A percentile compares a stretch with the other conserved stretches of the same genome.
phyloP scores from a whole-genome alignment of 1,139 yeast genomes.

The Scheffersomyces parashehatae region DNA sequence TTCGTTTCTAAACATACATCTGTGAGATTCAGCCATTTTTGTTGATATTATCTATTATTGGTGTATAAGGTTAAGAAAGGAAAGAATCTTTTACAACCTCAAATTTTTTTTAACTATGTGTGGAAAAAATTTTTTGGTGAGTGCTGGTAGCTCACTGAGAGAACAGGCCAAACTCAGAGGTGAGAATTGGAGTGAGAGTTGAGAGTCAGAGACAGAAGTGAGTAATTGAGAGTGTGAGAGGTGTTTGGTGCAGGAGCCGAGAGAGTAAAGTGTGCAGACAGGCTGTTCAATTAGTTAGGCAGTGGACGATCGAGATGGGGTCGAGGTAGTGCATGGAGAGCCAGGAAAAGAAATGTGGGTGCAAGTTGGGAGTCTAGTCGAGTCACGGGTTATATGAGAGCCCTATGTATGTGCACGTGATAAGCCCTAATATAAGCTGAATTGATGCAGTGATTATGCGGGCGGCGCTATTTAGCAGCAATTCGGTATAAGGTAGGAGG shows the following conservation, averaged over 20 bases:
- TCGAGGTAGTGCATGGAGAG: too few relatives aligned
- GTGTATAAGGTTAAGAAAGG: conserved; percentile 1
- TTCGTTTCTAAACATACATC: conserved; percentile 62
- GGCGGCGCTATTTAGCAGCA: too few relatives aligned
- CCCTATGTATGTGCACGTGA: conserved; percentile 19
- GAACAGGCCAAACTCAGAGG: too few relatives aligned
- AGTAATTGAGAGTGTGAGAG: too few relatives aligned
- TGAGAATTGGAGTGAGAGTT: too few relatives aligned
- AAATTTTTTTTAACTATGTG: background rate
- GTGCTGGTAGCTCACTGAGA: background rate
- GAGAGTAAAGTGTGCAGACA: background rate
- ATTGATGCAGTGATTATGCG: too few relatives aligned
- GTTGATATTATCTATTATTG: conserved; percentile 7
- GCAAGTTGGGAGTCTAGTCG: background rate
- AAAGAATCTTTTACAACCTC: background rate
- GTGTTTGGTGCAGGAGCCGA: background rate
- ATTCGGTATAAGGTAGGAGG: too few relatives aligned
- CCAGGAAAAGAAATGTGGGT: too few relatives aligned
- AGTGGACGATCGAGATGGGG: too few relatives aligned
- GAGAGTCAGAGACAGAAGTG: too few relatives aligned
- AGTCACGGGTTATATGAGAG: background rate
- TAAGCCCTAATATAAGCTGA: conserved; percentile 8
- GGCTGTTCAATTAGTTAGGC: too few relatives aligned
- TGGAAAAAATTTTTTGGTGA: background rate
- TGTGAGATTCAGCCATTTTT: conserved; percentile 94